Base-by-base conservation (phyloP, 2,329 filamentous ascomycete species). In the Nemania bipapillata region DNA sequence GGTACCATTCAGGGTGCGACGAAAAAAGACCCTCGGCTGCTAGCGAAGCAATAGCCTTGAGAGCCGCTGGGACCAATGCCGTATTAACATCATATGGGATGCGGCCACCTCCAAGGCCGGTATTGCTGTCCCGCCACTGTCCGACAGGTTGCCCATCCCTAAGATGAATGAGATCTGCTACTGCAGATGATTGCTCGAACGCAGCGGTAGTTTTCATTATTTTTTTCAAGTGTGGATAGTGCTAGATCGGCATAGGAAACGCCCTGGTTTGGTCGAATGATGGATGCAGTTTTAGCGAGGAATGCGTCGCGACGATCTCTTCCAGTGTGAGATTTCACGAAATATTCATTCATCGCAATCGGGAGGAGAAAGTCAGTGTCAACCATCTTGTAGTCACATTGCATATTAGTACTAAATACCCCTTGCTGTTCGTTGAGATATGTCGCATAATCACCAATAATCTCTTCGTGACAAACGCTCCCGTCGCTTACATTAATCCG, bases 41-140 rank as follows among this genome's bases (percentile, higher is more conserved):
- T 1, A 91, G 79, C 0, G 81, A 80, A 2, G 85, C 83, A 42
- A 91, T 89, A 1, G 87, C 84, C 11, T 86, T 82, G 0, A 91
- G 81, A 1, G 86, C 88, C 1, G 89, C 88, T 0, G 89, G 89
- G 0, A 86, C 86, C 0, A 91, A 80, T 0, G 87, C 89, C 0
- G 86, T 86, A 72, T 91, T 91, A 26, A 91, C 88, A 69, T 90
- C 85, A 74, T 88, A 91, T 0, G 89, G 88, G n/a, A 90, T 87
- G 0, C 86, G 83, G 1, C 87, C 89, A 37, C 87, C 87, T 1
- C 86, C 89, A 15, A 91, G 76, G 15, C 89, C 88, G 57, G 85
- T 86, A 0, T 80, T 83, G 17, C 85, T 88, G 70, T 91, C 89
- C 55, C 89, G 83, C 89, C 89, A 91, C 74, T 91, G 80, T 0